phyloP scores from a whole-genome alignment of 2,329 filamentous ascomycete species.

The Colletotrichum filicis region DNA sequence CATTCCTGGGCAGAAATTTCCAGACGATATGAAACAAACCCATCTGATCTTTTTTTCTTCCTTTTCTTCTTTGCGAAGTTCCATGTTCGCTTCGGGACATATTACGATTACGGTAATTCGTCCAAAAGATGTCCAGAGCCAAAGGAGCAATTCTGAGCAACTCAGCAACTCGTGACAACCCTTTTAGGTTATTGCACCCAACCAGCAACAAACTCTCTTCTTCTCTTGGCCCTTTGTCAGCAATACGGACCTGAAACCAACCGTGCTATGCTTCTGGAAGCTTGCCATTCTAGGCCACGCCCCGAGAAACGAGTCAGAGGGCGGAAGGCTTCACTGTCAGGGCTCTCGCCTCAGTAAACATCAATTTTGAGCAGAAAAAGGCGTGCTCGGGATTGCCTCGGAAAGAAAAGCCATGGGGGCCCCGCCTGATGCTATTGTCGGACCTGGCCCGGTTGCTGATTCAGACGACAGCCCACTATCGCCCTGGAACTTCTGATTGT shows the following conservation, averaged over 20 bases:
- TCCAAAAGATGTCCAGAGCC: neutral
- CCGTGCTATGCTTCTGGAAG: constrained; percentile 29
- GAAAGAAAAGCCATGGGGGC: constrained; percentile 9
- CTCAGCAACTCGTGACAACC: neutral
- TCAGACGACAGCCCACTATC: neutral
- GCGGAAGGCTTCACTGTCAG: neutral
- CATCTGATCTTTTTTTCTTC: neutral
- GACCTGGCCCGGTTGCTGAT: constrained; percentile 18
- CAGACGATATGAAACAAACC: constrained; percentile 30
- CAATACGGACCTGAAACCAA: constrained; percentile 17
- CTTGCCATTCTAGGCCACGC: constrained; percentile 14
- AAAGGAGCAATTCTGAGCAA: constrained; percentile 1
- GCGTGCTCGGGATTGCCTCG: constrained; percentile 21
- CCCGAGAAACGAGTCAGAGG: constrained; percentile 25
- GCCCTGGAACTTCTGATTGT: neutral
- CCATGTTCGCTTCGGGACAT: neutral
- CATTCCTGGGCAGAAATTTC: constrained; percentile 10
- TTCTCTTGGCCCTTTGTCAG: neutral
- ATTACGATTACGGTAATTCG: constrained; percentile 9
- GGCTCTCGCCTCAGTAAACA: neutral
- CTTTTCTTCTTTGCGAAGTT: neutral
- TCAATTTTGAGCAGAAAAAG: neutral
- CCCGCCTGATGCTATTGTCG: neutral
- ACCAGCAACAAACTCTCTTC: neutral
- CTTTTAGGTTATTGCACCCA: neutral